Conservation (phyloP, 768 basidiomycete genomes). For the Kwoniella botswanensis region DNA sequence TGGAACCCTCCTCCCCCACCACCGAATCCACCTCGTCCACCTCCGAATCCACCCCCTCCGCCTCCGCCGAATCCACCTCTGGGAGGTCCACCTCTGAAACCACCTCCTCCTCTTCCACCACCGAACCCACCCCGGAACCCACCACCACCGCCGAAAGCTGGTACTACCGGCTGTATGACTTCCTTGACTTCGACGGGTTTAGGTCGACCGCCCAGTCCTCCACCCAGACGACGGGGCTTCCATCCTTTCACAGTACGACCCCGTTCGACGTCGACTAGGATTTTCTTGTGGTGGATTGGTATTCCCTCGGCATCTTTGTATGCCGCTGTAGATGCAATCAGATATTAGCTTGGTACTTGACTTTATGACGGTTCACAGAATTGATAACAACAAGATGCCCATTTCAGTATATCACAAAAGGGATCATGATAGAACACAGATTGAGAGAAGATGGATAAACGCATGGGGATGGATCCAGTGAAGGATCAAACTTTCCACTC, state of each 20-base stretch:
- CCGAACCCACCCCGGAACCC: slow-evolving; percentile 60
- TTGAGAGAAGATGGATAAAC: no score
- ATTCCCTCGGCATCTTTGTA: slow-evolving; percentile 99
- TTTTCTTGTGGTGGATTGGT: slow-evolving; percentile 92
- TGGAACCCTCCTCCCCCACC: slow-evolving; percentile 50
- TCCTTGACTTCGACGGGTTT: slow-evolving; percentile 64
- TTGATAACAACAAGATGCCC: not conserved
- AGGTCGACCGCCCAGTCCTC: slow-evolving; percentile 98
- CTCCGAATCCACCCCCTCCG: slow-evolving; percentile 54
- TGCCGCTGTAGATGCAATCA: slow-evolving; percentile 61
- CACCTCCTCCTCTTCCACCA: slow-evolving; percentile 60
- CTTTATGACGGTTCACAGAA: not conserved
- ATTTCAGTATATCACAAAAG: no score
- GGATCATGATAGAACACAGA: no score
- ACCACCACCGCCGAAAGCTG: slow-evolving; percentile 51
- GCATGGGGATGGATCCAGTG: no score
- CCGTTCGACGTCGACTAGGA: slow-evolving; percentile 96
- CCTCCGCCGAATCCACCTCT: slow-evolving; percentile 43
- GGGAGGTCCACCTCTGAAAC: slow-evolving; percentile 37
- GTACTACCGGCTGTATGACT: slow-evolving; percentile 62
- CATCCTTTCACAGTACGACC: slow-evolving; percentile 97
- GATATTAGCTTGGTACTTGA: not conserved
- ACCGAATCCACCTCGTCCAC: slow-evolving; percentile 55
- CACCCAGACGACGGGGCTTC: slow-evolving; percentile 95
- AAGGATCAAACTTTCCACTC: slow-evolving; percentile 18